Conservation (phyloP, 257 asterid genomes). For the Solanum chaucha region DNA sequence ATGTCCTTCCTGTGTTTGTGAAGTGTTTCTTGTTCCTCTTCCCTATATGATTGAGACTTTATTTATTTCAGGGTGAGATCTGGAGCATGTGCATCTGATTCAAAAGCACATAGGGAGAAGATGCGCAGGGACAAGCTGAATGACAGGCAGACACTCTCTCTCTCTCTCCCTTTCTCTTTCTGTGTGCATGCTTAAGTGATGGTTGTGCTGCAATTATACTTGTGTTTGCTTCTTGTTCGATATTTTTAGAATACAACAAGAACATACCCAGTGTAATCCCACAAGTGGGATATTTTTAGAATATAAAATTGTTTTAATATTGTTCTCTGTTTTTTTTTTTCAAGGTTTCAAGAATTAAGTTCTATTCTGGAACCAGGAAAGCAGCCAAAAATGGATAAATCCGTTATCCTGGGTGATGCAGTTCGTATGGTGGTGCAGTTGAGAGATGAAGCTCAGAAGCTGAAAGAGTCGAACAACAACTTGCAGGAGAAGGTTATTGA, state of each 20-base stretch:
- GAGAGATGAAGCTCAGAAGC: conserved; percentile 46
- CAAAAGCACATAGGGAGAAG: conserved; percentile 55
- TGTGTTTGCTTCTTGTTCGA: background rate
- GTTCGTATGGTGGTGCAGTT: conserved; percentile 39
- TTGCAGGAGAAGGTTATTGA: conserved; percentile 41
- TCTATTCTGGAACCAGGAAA: conserved; percentile 47
- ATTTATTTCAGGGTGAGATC: conserved; percentile 21
- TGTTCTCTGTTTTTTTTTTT: background rate
- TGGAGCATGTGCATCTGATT: conserved; percentile 34
- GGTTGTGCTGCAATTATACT: background rate
- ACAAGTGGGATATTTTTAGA: background rate
- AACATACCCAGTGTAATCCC: background rate
- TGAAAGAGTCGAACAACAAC: conserved; percentile 28
- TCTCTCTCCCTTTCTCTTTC: background rate
- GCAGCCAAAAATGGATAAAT: conserved; percentile 48
- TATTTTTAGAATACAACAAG: background rate
- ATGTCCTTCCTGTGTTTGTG: background rate
- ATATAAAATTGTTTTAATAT: background rate
- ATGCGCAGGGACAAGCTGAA: conserved; percentile 52
- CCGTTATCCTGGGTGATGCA: conserved; percentile 39
- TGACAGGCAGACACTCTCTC: conserved; percentile 31
- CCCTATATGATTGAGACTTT: background rate
- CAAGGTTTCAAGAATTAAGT: conserved; percentile 54
- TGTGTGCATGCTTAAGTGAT: background rate
- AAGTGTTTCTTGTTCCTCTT: background rate